A percentile compares a stretch with the other conserved stretches of the same genome.
Conservation (phyloP, 441 rosid genomes). For the Erodium trifolium region DNA sequence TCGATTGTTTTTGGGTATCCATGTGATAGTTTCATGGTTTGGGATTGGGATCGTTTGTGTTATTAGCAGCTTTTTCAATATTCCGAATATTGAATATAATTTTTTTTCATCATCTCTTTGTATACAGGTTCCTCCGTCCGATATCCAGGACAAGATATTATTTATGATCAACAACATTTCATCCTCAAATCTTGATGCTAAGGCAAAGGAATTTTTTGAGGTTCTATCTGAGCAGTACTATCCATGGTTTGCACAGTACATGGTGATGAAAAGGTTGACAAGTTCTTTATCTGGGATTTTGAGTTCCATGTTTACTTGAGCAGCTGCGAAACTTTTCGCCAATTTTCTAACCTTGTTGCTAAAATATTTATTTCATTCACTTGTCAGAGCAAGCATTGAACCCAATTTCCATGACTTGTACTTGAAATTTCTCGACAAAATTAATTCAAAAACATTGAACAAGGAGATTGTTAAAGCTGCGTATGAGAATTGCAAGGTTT, state of each 20-base stretch:
- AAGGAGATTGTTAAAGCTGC: conserved; percentile 88
- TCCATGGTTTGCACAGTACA: conserved; percentile 97
- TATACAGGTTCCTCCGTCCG: conserved; percentile 75
- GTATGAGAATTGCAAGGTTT: conserved; percentile 98
- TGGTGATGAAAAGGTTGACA: conserved; percentile 96
- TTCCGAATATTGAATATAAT: not conserved
- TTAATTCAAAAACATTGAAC: conserved; percentile 70
- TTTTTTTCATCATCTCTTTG: conserved; percentile 17
- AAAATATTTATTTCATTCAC: conserved; percentile 5
- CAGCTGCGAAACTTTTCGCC: not conserved
- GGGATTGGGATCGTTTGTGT: not conserved
- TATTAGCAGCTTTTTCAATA: not conserved
- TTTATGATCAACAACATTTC: conserved; percentile 91
- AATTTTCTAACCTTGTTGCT: not conserved
- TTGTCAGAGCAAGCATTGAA: conserved; percentile 93
- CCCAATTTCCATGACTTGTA: conserved; percentile 97
- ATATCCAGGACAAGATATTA: conserved; percentile 84
- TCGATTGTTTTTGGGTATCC: not conserved
- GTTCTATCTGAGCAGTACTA: conserved; percentile 71
- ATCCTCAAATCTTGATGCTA: conserved; percentile 66
- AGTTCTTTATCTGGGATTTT: not conserved
- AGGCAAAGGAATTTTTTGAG: conserved; percentile 82
- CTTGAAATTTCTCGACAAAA: conserved; percentile 90
- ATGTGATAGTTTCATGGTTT: conserved; percentile 4
- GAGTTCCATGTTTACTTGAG: not conserved